Evolutionary conservation across 164 flowering plant genomes (phyloP), one percentile per base, ranked within the genome.

Genomic region (Nymphaea colorata): DNA sequence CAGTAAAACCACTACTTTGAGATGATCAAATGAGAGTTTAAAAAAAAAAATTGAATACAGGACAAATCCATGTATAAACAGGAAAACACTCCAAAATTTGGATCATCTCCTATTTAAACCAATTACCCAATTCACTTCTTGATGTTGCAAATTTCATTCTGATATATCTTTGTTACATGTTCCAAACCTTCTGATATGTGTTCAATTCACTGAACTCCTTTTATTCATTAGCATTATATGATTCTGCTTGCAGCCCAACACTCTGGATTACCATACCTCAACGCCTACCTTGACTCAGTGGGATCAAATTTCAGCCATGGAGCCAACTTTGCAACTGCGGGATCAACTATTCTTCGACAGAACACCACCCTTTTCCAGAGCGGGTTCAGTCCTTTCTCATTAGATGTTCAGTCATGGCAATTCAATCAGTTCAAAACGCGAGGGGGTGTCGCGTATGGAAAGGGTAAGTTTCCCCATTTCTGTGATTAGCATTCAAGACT

Each of bases 301-400:
- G 89, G 86, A 4, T 76, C 91, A 3, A 85, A 87, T 73, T 87
- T 85, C 81, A 85, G 67, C 41, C 82, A 81, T 62, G 91, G 91
- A 64, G 89, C 86, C 66, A 87, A 87, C 68, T 87, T 87, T 43
- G 81, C 78, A 3, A 78, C 81, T 0, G 76, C 81, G 1, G 81
- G 68, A 43, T 81, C 83, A 2, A 81, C 85, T 14, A 74, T 87
- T 4, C 72, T 85, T 64, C 84, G 78, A 4, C 91, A 76, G 42
- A 81, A 84, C 78, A 72, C 79, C 3, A 80, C 84, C 4, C 73
- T 77, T 0, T 65, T 69, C 7, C 83, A 83, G 53, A 64, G 76
- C 64, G 91, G 91, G n/a, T 79, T 67, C 72, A 87, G 89, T 64
- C 89, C 89, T n/a, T 42, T 87, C 55, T 82, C 91, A 15, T 68